Evolutionary conservation across 805 yeast species (phyloP).

Genomic region (Yarrowia bubula): DNA sequence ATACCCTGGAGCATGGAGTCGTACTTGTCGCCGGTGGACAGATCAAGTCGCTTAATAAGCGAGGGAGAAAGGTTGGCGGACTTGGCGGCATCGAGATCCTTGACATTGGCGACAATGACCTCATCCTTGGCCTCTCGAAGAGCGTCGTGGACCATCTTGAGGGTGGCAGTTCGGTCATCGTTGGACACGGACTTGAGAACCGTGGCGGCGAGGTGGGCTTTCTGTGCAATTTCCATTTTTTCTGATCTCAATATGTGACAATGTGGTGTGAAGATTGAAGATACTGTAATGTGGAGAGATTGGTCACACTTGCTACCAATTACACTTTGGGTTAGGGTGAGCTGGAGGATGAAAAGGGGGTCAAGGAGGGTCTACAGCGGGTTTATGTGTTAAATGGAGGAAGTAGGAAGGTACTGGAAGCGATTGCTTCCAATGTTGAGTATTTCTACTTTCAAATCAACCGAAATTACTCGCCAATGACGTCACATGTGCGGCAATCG

Average conservation of each 20-base stretch:
- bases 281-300: constrained; percentile 5
- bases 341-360: not conserved
- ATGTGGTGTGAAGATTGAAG: not conserved
- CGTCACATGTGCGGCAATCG: constrained; percentile 17
- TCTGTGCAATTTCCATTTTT: constrained; percentile 57
- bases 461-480: not conserved
- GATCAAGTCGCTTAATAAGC: constrained; percentile 78
- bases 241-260: not conserved
- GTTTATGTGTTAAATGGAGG: not conserved
- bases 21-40: constrained; percentile 77
- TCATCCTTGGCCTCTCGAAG: constrained; percentile 56
- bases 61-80: constrained; percentile 63
- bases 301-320: constrained; percentile 21
- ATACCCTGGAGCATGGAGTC: constrained; percentile 95
- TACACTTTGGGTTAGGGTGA: constrained; percentile 25
- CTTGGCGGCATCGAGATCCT: constrained; percentile 71
- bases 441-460: no score
- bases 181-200: constrained; percentile 73
- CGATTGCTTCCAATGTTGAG: not conserved
- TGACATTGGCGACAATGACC: constrained; percentile 68
- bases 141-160: constrained; percentile 69
- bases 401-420: not conserved
- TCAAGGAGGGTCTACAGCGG: not conserved
- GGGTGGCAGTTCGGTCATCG: constrained; percentile 69
- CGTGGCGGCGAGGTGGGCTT: constrained; percentile 81